A percentile compares a stretch with the other conserved stretches of the same genome.
These are phyloP conservation scores for Entonaema liquescens DNA, from an alignment of 495 filamentous ascomycete genomes.

Conservation along the genomic window DNA sequence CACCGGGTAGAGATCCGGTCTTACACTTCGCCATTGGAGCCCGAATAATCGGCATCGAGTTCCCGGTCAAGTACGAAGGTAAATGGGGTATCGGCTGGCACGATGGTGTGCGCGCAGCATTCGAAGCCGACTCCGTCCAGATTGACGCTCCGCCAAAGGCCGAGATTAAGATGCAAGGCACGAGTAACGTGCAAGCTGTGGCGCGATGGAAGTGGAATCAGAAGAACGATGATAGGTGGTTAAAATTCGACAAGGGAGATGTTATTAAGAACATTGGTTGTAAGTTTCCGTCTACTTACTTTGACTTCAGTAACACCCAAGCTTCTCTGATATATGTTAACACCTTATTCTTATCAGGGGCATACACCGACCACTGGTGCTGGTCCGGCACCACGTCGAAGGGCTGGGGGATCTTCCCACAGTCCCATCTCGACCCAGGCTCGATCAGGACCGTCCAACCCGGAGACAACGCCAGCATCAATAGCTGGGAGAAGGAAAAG, in stretches of 20 bases:
- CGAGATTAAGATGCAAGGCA: slow-evolving; percentile 49
- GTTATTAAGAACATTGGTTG: slow-evolving; percentile 56
- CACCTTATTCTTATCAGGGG: slow-evolving; percentile 32
- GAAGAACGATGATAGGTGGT: slow-evolving; percentile 55
- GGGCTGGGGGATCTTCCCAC: slow-evolving; percentile 59
- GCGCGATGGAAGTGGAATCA: slow-evolving; percentile 58
- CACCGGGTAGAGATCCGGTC: slow-evolving; percentile 49
- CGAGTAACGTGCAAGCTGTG: slow-evolving; percentile 48
- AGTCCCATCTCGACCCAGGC: slow-evolving; percentile 49
- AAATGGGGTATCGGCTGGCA: slow-evolving; percentile 60
- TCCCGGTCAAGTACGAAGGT: slow-evolving; percentile 54
- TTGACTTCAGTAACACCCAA: neutral
- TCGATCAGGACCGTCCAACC: slow-evolving; percentile 42
- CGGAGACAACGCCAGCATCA: slow-evolving; percentile 41
- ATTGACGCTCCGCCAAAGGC: slow-evolving; percentile 50
- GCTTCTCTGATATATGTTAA: neutral
- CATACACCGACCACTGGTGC: slow-evolving; percentile 57
- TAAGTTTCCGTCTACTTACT: slow-evolving; percentile 41
- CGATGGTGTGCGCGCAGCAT: slow-evolving; percentile 51
- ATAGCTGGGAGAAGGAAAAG: slow-evolving; percentile 46
- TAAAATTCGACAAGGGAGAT: slow-evolving; percentile 59
- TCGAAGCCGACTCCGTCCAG: slow-evolving; percentile 52
- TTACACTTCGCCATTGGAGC: slow-evolving; percentile 55
- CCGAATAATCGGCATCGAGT: slow-evolving; percentile 56
- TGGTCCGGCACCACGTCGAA: slow-evolving; percentile 57